These are phyloP conservation scores for Leccinum rimulosum DNA, from an alignment of 768 basidiomycete species.

Conservation along the genomic window DNA sequence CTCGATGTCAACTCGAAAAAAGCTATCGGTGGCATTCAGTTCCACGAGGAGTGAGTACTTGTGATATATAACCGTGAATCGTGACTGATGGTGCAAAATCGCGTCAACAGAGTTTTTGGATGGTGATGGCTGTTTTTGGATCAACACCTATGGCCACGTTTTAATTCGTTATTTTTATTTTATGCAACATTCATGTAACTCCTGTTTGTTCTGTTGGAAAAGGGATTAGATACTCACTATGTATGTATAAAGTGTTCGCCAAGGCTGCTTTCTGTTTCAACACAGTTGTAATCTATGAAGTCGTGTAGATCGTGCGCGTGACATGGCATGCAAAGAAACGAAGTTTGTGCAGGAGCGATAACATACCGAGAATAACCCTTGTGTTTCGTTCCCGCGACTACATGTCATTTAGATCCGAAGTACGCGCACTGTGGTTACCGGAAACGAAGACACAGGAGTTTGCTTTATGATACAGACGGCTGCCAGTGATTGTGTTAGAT, in stretches of 20 bases:
- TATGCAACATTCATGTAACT: background rate
- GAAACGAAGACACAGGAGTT: background rate
- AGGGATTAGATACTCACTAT: background rate
- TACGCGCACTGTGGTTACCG: too few relatives aligned
- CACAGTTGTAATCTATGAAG: background rate
- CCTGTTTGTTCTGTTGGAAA: background rate
- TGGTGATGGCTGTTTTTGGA: slow-evolving; percentile 14
- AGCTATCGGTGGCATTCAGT: slow-evolving; percentile 36
- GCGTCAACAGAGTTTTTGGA: slow-evolving; percentile 20
- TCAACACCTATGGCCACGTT: background rate
- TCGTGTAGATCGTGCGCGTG: background rate
- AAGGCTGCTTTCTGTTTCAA: background rate
- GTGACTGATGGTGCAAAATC: background rate
- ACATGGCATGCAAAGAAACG: background rate
- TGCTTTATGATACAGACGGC: background rate
- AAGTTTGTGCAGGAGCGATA: background rate
- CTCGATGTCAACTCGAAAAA: slow-evolving; percentile 26
- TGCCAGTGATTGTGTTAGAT: background rate
- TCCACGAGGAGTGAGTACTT: slow-evolving; percentile 38
- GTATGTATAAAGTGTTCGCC: background rate
- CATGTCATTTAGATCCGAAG: background rate
- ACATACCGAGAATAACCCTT: background rate
- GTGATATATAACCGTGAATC: slow-evolving; percentile 2
- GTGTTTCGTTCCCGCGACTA: background rate
- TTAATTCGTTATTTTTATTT: background rate